These are phyloP conservation scores for Reutealis trisperma DNA, from an alignment of 345 rosid genomes.

Conservation along the genomic window DNA sequence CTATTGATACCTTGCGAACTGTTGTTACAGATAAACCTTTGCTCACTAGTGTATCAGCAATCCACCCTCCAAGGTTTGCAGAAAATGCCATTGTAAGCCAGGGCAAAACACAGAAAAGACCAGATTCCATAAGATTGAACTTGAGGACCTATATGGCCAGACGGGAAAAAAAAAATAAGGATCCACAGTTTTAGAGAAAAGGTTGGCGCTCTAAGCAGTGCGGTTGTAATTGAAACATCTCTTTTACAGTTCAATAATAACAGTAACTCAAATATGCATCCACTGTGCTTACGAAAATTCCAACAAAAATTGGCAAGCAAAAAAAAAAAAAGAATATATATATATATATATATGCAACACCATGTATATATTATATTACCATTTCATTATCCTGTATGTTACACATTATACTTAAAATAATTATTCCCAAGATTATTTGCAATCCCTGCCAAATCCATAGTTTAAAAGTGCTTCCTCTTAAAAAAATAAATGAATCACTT, in stretches of 20 bases:
- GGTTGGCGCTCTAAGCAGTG: background rate
- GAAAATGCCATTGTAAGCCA: conserved; percentile 98
- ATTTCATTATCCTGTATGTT: background rate
- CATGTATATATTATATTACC: background rate
- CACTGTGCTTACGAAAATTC: background rate
- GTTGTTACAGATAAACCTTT: conserved; percentile 72
- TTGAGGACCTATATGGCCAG: conserved; percentile 59
- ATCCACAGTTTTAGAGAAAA: conserved; percentile 8
- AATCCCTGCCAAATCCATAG: background rate
- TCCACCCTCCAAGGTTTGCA: conserved; percentile 95
- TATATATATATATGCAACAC: background rate
- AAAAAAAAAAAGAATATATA: no score
- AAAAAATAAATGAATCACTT: background rate
- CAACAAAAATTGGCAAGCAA: background rate
- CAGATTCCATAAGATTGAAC: conserved; percentile 89
- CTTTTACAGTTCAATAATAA: conserved; percentile 6
- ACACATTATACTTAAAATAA: conserved; percentile 1
- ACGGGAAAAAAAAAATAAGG: background rate
- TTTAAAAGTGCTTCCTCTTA: background rate
- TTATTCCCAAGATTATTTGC: background rate
- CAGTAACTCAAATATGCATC: conserved; percentile 8
- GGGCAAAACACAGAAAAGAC: conserved; percentile 76
- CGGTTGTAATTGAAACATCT: background rate
- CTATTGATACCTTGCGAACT: conserved; percentile 74
- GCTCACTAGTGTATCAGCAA: conserved; percentile 90